phyloP scores from a whole-genome alignment of 352 stramenopile species.

The Globisporangium apiculatum region DNA sequence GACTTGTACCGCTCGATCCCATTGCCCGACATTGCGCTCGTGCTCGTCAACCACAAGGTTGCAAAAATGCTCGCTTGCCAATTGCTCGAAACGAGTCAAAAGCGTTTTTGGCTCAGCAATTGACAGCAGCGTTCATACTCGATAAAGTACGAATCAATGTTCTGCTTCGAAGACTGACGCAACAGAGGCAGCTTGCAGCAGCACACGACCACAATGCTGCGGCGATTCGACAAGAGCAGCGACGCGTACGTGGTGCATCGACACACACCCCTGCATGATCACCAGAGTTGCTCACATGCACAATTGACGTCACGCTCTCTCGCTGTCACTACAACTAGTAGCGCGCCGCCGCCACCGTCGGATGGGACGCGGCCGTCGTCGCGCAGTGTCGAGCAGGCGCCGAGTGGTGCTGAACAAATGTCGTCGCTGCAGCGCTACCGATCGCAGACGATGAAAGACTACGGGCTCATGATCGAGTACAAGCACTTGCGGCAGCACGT shows the following conservation, averaged over 20 bases:
- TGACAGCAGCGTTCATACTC: constrained; percentile 1
- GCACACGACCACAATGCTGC: constrained; percentile 34
- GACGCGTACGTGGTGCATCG: constrained; percentile 27
- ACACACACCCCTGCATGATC: not conserved
- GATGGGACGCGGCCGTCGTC: constrained; percentile 3
- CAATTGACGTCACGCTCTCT: too few species aligned
- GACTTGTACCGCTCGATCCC: constrained; percentile 70
- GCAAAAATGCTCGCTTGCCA: not conserved
- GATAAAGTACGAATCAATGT: constrained; percentile 20
- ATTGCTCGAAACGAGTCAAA: not conserved
- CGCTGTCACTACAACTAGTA: not conserved
- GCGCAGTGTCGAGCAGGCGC: constrained; percentile 9
- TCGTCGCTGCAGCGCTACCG: constrained; percentile 80
- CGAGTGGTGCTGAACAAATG: constrained; percentile 46
- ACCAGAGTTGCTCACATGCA: too few species aligned
- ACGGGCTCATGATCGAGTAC: constrained; percentile 97
- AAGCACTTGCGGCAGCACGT: constrained; percentile 94
- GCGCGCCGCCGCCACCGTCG: not conserved
- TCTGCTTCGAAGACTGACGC: too few species aligned
- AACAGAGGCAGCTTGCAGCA: too few species aligned
- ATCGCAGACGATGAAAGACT: constrained; percentile 90
- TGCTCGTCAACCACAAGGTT: not conserved
- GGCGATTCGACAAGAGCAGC: constrained; percentile 43
- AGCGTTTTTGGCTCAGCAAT: not conserved
- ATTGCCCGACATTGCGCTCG: constrained; percentile 31